phyloP scores from a whole-genome alignment of 768 basidiomycete genomes.

The Collybiopsis confluens region DNA sequence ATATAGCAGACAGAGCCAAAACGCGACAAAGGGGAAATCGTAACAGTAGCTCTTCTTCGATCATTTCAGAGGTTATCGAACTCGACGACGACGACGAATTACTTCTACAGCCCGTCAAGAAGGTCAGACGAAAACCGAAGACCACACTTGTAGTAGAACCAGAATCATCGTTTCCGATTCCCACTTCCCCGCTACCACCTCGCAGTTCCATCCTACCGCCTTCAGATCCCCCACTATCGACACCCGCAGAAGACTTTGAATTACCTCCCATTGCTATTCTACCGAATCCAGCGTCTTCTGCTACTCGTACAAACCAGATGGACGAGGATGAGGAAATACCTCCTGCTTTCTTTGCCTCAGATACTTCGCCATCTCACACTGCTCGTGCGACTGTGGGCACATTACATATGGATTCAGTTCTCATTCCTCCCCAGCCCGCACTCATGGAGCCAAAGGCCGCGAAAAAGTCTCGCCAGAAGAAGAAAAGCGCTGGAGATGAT shows the following conservation, averaged over 20 bases:
- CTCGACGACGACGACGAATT: conserved; percentile 40
- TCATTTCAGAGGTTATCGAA: conserved; percentile 35
- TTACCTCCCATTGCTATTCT: conserved; percentile 34
- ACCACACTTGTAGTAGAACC: background rate
- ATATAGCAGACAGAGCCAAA: no score
- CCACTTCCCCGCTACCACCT: conserved; percentile 16
- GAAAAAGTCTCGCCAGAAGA: conserved; percentile 26
- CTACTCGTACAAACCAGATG: conserved; percentile 6
- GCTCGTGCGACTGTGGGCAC: no score
- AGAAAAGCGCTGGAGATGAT: conserved; percentile 26
- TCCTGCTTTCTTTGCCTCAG: conserved; percentile 17
- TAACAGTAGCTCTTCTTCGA: background rate
- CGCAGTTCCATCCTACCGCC: conserved; percentile 23
- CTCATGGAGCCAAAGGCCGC: conserved; percentile 9
- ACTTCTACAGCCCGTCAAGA: conserved; percentile 22
- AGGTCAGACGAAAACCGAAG: conserved; percentile 25
- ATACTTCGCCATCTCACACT: conserved; percentile 18
- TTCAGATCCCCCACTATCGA: conserved; percentile 30
- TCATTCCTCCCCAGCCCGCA: conserved; percentile 2
- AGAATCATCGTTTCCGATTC: conserved; percentile 11
- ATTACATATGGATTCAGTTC: background rate
- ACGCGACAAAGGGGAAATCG: background rate
- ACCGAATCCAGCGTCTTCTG: conserved; percentile 16
- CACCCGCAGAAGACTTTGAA: conserved; percentile 13
- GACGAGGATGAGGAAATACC: conserved; percentile 15